Evolutionary conservation across 2,329 filamentous ascomycete genomes (phyloP), one percentile per base, ranked within the genome.

Genomic region (Diplocarpon rosae): DNA sequence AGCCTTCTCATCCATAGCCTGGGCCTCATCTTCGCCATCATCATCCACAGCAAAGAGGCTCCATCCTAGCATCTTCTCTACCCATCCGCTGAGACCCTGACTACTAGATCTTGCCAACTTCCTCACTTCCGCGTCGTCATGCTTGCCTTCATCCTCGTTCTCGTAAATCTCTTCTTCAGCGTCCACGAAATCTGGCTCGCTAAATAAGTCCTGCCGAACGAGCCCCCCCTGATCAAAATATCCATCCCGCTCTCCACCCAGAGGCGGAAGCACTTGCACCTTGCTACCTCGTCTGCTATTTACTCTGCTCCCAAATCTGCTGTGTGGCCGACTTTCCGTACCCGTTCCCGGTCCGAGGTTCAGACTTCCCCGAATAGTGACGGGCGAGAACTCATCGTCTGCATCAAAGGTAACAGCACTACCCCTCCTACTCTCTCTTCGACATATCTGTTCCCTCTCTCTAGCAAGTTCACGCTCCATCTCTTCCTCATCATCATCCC

Each of bases 11-110:
- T 66, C 65, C 31, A 61, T 60, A 9, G 27, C 11, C 31, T 48
- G 42, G 7, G 52, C 60, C 20, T 69, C 66, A 16, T 71, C 69
- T 41, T 77, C 73, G 1, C 74, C 75, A 45, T 75, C 70, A 58
- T 80, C 77, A 40, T 78, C 72, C 5, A 78, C 75, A 0, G 76
- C 69, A 57, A 81, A 81, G 9, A 82, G 65, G 24, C 70, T 73
- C 73, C 76, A 81, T 2, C 73, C 73, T 35, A 78, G 62, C 47
- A 80, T 61, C 47, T 64, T 71, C 47, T 72, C 72, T 47, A 83
- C 69, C 76, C 77, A 81, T 3, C 72, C 72, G 4, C 70, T 72
- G 33, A 73, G 61, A 8, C 72, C 71, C 7, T 68, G 63, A 38
- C 69, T 70, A 42, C 71, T 72, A 14, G 69, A 66, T 48, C 71